Percentiles rank a stretch among this genome's conserved stretches.
Conservation (phyloP, 2,329 filamentous ascomycete species). For the Acephala macrosclerotiorum region DNA sequence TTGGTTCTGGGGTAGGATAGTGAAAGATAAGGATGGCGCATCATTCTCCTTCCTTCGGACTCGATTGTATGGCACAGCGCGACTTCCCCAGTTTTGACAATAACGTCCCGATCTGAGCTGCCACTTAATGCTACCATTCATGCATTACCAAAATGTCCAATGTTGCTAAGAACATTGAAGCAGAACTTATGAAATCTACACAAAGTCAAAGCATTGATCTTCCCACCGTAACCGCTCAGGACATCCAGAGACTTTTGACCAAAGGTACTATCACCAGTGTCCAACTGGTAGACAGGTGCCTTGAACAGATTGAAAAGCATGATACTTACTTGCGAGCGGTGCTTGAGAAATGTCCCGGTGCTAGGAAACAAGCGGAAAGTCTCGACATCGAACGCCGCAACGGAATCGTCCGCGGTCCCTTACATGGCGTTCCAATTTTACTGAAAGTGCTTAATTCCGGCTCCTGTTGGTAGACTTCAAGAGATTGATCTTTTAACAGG, state of each 20-base stretch:
- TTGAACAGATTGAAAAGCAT: neutral
- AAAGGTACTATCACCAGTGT: neutral
- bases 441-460: slow-evolving; percentile 63
- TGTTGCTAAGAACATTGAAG: no score
- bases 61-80: no score
- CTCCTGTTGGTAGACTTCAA: neutral
- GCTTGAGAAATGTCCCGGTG: neutral
- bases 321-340: neutral
- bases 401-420: slow-evolving; percentile 63
- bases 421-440: slow-evolving; percentile 78
- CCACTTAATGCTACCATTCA: no score
- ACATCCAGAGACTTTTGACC: neutral
- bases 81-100: no score
- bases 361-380: neutral
- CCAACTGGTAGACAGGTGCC: neutral
- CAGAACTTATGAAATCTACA: no score
- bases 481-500: neutral
- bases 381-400: slow-evolving; percentile 62
- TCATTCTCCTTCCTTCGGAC: no score
- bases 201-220: no score
- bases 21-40: no score
- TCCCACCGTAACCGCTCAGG: neutral
- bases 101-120: no score
- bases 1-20: no score
- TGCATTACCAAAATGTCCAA: no score